Evolutionary conservation across 495 filamentous ascomycete species (phyloP).

Genomic region (Xylaria nigripes): DNA sequence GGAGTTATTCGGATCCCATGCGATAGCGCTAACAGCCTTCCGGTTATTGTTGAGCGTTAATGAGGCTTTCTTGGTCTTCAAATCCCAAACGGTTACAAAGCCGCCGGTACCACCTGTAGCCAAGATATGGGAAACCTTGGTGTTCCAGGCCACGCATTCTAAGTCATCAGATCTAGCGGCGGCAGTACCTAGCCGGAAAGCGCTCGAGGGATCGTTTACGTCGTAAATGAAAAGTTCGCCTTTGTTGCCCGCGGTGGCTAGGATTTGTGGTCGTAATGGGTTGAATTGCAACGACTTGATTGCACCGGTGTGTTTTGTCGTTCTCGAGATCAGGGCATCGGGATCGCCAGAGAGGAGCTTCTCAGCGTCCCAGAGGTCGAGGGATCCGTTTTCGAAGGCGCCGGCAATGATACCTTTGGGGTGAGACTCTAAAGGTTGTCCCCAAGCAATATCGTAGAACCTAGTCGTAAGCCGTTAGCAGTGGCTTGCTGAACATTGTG

Average conservation of each 20-base stretch:
- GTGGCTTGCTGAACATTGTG: slow-evolving; percentile 2
- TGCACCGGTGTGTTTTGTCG: slow-evolving; percentile 85
- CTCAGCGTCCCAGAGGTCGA: slow-evolving; percentile 91
- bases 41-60: slow-evolving; percentile 92
- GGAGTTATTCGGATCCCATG: slow-evolving; percentile 91
- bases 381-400: slow-evolving; percentile 90
- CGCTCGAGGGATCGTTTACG: slow-evolving; percentile 76
- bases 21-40: slow-evolving; percentile 89
- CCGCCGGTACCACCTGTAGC: slow-evolving; percentile 91
- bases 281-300: slow-evolving; percentile 98
- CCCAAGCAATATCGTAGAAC: slow-evolving; percentile 97
- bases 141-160: slow-evolving; percentile 96
- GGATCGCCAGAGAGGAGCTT: slow-evolving; percentile 64
- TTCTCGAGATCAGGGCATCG: slow-evolving; percentile 74
- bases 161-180: slow-evolving; percentile 88
- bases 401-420: slow-evolving; percentile 85
- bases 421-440: slow-evolving; percentile 64
- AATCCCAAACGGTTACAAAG: slow-evolving; percentile 97
- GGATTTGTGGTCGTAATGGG: slow-evolving; percentile 79
- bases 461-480: slow-evolving; percentile 37
- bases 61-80: slow-evolving; percentile 93
- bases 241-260: slow-evolving; percentile 88
- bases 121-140: slow-evolving; percentile 92
- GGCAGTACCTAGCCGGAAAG: slow-evolving; percentile 79
- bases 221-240: slow-evolving; percentile 97